These are phyloP conservation scores for Rhizophlyctis rosea DNA, from an alignment of 192 early-diverging fungal genomes.

Conservation along the genomic window DNA sequence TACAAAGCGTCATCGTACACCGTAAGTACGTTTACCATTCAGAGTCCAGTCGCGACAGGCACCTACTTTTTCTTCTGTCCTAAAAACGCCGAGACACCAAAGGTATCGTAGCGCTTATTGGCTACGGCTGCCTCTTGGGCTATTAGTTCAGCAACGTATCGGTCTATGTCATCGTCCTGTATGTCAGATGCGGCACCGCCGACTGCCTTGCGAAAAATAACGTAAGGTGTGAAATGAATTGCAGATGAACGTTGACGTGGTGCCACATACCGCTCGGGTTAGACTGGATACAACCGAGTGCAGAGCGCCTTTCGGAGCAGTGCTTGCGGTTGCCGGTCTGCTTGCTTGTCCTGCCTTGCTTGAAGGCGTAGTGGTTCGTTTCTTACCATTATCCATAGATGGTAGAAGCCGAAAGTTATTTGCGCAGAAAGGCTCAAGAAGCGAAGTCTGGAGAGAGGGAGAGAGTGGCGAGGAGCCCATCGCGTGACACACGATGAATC, in stretches of 20 bases:
- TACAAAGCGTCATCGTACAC: background rate
- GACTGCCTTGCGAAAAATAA: constrained; percentile 15
- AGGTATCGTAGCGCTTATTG: constrained; percentile 22
- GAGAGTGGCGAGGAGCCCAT: too few species aligned
- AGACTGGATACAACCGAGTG: constrained; percentile 20
- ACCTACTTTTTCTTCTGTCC: constrained; percentile 18
- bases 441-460: too few species aligned
- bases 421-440: too few species aligned
- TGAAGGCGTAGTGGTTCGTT: too few species aligned
- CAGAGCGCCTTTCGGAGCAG: constrained; percentile 7
- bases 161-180: constrained; percentile 30
- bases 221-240: background rate
- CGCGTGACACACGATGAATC: too few species aligned
- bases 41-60: background rate
- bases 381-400: too few species aligned
- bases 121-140: constrained; percentile 22
- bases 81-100: constrained; percentile 25
- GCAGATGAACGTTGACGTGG: background rate
- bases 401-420: too few species aligned
- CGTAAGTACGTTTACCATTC: background rate
- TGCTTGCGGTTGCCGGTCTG: constrained; percentile 3
- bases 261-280: constrained; percentile 23
- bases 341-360: too few species aligned
- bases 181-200: constrained; percentile 22
- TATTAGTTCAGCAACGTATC: constrained; percentile 33